phyloP scores from a whole-genome alignment of 305 asterid genomes.

The Coffea humblotiana region DNA sequence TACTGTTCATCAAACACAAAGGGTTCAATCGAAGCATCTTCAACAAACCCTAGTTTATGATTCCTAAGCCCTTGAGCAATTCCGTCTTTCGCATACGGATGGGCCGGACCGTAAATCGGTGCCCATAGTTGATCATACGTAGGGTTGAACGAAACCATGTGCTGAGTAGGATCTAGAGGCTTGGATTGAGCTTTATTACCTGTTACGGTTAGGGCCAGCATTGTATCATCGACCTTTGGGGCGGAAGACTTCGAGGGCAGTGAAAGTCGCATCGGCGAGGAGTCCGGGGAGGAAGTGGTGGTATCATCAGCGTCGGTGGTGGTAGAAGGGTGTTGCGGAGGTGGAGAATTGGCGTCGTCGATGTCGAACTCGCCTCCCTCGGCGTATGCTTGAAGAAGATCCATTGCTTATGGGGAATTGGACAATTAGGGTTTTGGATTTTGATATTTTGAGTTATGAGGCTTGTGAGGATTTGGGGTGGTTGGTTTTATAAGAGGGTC shows the following conservation, averaged over 20 bases:
- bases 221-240: conserved; percentile 86
- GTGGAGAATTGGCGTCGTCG: not conserved
- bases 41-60: conserved; percentile 95
- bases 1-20: conserved; percentile 97
- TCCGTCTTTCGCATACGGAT: conserved; percentile 96
- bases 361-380: not conserved
- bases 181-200: conserved; percentile 51
- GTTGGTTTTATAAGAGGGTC: too few relatives aligned
- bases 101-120: conserved; percentile 90
- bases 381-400: conserved; percentile 21
- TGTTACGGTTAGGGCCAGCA: conserved; percentile 81
- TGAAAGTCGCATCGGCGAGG: conserved; percentile 62
- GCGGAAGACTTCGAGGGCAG: conserved; percentile 89
- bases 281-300: conserved; percentile 51
- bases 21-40: conserved; percentile 68
- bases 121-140: conserved; percentile 97
- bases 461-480: not conserved
- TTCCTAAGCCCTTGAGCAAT: conserved; percentile 93
- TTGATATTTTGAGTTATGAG: not conserved
- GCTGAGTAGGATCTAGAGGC: conserved; percentile 91
- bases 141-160: conserved; percentile 83
- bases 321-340: not conserved
- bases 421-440: not conserved
- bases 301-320: not conserved
- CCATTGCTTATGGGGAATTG: conserved; percentile 8